These are phyloP conservation scores for Halenospora varia DNA, from an alignment of 495 filamentous ascomycete species.

Conservation along the genomic window DNA sequence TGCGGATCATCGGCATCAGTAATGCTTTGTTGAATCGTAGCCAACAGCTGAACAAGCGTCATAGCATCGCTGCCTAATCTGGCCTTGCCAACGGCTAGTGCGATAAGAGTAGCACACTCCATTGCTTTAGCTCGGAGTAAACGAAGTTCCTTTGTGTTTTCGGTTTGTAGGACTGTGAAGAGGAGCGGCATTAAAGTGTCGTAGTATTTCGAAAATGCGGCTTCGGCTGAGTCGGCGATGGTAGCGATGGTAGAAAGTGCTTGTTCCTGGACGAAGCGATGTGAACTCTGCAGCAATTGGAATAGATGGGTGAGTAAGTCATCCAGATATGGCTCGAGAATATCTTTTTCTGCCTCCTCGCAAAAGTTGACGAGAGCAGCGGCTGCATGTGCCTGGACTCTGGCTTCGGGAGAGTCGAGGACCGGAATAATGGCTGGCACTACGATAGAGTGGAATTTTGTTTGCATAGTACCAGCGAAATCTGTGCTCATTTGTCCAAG, in stretches of 20 bases:
- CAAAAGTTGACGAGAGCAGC: constrained; percentile 99
- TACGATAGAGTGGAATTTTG: constrained; percentile 83
- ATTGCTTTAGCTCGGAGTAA: constrained; percentile 95
- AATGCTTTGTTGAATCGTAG: constrained; percentile 80
- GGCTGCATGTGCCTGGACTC: constrained; percentile 95
- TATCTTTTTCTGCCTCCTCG: constrained; percentile 92
- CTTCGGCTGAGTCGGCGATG: constrained; percentile 95
- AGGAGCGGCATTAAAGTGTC: constrained; percentile 90
- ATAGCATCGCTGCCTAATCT: constrained; percentile 85
- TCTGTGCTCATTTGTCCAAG: constrained; percentile 99
- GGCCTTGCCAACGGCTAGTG: constrained; percentile 89
- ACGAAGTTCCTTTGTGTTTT: constrained; percentile 88
- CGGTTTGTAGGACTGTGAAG: constrained; percentile 80
- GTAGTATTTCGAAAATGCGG: constrained; percentile 94
- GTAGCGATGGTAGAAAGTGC: constrained; percentile 97
- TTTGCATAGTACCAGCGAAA: constrained; percentile 98
- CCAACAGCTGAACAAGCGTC: constrained; percentile 79
- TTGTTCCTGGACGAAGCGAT: constrained; percentile 97
- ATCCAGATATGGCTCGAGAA: constrained; percentile 91
- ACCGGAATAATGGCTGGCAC: constrained; percentile 91
- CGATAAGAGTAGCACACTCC: constrained; percentile 98
- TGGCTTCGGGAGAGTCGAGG: constrained; percentile 80
- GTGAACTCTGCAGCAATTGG: constrained; percentile 77
- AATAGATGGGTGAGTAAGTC: constrained; percentile 78
- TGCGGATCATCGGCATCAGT: constrained; percentile 94